Conservation (phyloP, 495 filamentous ascomycete genomes). For the Bathelium albidoporum region DNA sequence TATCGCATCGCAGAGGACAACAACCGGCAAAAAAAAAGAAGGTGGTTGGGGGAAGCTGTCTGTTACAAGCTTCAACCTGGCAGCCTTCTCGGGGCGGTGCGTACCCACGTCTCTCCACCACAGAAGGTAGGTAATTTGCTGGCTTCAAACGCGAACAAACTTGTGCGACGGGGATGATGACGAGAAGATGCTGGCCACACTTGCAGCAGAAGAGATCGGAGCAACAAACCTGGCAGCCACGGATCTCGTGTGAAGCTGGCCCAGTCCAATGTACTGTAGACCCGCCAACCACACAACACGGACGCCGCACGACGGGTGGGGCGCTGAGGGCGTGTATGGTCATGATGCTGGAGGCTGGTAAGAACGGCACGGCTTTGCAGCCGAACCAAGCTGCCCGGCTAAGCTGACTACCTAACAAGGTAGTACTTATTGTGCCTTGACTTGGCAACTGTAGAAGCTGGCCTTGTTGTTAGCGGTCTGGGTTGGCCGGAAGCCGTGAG, state of each 20-base stretch:
- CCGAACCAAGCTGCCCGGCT: not conserved
- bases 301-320: not conserved
- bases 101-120: not conserved
- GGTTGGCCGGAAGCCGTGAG: no score
- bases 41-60: conserved; percentile 5
- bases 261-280: no score
- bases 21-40: not conserved
- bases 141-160: not conserved
- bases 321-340: not conserved
- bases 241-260: not conserved
- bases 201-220: not conserved
- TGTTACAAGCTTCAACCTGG: conserved; percentile 1
- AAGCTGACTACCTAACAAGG: no score
- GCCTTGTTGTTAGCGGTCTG: no score
- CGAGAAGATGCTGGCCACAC: not conserved
- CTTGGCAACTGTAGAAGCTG: no score
- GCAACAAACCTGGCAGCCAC: conserved; percentile 1
- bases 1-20: not conserved
- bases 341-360: not conserved
- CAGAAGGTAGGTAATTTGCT: not conserved
- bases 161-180: not conserved
- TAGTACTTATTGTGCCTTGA: no score
- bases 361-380: not conserved
- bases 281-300: not conserved
- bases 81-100: not conserved